Base-by-base conservation (phyloP, 805 yeast species). In the Isabelozyma heimii region DNA sequence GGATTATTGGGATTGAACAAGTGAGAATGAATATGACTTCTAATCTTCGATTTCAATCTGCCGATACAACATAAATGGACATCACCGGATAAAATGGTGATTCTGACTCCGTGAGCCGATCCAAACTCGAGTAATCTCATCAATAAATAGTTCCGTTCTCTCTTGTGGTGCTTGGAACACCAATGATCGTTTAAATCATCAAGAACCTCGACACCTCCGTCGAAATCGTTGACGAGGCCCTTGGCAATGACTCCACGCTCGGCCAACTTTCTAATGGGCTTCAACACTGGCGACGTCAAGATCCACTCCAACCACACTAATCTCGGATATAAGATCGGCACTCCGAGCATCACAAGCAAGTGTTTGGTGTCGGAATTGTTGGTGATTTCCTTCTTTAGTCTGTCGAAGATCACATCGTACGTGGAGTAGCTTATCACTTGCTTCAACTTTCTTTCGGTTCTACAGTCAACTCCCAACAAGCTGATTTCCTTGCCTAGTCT, bases 141-240 rank as follows among this genome's bases (percentile, higher is more conserved):
- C 52, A 91, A 70, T 38, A 92, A 73, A 55, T 64, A 62, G 66
- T 92, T 92, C 52, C 99, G 80, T 69, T 92, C 99, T 44, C 68
- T 67, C 65, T 92, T 94, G 70, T 92, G 99, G 63, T 85, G 80
- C 50, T 77, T 77, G 3, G 97, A 85, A 65, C 97, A 91, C 99
- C 99, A 92, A 70, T 92, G 98, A 64, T 92, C 99, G 61, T 91
- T 85, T 66, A 94, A 75, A 65, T 92, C 98, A 62, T 94, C 98
- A 55, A 94, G 76, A 13, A 92, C 81, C 68, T 92, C 98, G 5
- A 92, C 84, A 39, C 87, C 82, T 1, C 97, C 97, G 63, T 91
- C 97, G 60, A 91, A 92, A 57, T 89, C 94, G 62, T 94, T 92
- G 24, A 90, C 90, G 33, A 92, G 67, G 0, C 96, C 95, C 50